phyloP scores from a whole-genome alignment of 1,139 yeast genomes.

The Candida neerlandica region DNA sequence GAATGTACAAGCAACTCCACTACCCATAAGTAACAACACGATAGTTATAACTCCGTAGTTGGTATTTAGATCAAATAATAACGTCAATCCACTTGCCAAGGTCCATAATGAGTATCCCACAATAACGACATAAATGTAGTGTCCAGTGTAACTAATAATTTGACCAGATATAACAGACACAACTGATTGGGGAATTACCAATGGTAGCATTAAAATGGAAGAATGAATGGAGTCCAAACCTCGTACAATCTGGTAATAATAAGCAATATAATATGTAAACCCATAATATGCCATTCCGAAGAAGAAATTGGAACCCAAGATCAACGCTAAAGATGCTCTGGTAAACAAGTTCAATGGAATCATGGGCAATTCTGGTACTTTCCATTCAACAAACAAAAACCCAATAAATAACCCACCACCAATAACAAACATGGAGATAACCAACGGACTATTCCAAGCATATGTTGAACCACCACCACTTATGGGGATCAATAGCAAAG shows the following conservation, averaged over 20 bases:
- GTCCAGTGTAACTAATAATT: conserved; percentile 42
- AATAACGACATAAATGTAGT: conserved; percentile 42
- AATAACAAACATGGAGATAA: conserved; percentile 46
- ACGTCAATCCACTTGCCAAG: conserved; percentile 38
- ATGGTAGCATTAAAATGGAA: conserved; percentile 39
- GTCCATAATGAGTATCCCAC: conserved; percentile 47
- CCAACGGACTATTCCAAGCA: conserved; percentile 50
- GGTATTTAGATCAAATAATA: conserved; percentile 33
- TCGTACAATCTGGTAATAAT: conserved; percentile 51
- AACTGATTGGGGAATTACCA: conserved; percentile 38
- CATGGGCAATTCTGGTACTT: conserved; percentile 51
- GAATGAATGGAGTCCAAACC: conserved; percentile 36
- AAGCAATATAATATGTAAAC: conserved; percentile 48
- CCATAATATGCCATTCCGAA: conserved; percentile 53
- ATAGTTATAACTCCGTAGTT: conserved; percentile 34
- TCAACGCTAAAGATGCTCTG: conserved; percentile 34
- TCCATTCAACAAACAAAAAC: conserved; percentile 48
- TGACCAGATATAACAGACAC: conserved; percentile 41
- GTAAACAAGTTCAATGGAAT: conserved; percentile 51
- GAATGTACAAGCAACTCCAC: conserved; percentile 53
- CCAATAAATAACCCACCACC: conserved; percentile 42
- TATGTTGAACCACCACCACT: conserved; percentile 58
- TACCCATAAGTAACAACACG: conserved; percentile 43
- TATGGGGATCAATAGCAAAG: conserved; percentile 48
- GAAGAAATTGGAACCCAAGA: conserved; percentile 43